These are phyloP conservation scores for Rhodotorula sp. DNA, from an alignment of 1,284 basidiomycete species.

Conservation along the genomic window DNA sequence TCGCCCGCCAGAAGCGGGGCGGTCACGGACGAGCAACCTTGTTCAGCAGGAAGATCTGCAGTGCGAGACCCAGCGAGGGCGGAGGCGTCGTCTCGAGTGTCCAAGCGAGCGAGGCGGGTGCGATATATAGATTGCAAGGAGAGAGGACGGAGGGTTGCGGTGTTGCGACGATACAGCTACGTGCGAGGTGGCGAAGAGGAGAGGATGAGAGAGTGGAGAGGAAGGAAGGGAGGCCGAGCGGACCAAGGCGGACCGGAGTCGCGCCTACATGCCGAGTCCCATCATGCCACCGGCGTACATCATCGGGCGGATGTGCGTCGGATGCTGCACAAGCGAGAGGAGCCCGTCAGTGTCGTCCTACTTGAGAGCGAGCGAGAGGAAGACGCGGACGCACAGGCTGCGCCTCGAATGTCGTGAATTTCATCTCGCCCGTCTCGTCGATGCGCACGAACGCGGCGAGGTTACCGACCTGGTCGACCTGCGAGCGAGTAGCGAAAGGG, in stretches of 20 bases:
- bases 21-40: too few species aligned
- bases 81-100: too few species aligned
- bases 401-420: constrained; percentile 44
- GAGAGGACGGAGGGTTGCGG: neutral
- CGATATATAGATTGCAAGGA: neutral
- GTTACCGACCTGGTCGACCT: constrained; percentile 48
- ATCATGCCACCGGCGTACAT: constrained; percentile 40
- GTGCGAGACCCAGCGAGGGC: too few species aligned
- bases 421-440: constrained; percentile 43
- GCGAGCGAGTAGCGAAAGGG: neutral
- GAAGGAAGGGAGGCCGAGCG: too few species aligned
- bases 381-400: constrained; percentile 31
- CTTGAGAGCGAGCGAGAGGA: too few species aligned
- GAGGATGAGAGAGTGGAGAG: neutral
- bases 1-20: too few species aligned
- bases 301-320: constrained; percentile 43
- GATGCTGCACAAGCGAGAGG: neutral
- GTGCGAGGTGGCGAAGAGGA: neutral
- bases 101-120: too few species aligned
- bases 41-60: too few species aligned
- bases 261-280: constrained; percentile 16
- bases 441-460: constrained; percentile 45
- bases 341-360: neutral
- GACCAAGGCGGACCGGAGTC: too few species aligned
- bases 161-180: neutral